Evolutionary conservation across 2,329 filamentous ascomycete genomes (phyloP), one percentile per base, ranked within the genome.

Genomic region (Exophiala phaeomuriformis): DNA sequence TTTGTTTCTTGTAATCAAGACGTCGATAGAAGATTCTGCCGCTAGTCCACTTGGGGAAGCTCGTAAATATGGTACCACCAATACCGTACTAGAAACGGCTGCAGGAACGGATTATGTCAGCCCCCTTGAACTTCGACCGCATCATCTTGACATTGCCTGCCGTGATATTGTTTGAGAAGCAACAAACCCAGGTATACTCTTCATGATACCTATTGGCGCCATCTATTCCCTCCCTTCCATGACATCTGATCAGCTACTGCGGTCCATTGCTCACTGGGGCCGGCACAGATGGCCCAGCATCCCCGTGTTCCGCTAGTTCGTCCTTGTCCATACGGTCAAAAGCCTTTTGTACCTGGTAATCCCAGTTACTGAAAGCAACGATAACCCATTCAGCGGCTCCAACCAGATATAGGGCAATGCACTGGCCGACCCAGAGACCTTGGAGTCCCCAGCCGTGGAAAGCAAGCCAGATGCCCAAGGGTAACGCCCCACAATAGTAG

Each of bases 351-450:
- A 90, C 86, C 69, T 91, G 83, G 52, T 75, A 70, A 1, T 88
- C 78, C 88, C 88, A 95, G 61, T 88, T 77, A 66, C 86, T 89
- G 68, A 83, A 76, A 1, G 81, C 83, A 29, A 95, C 86, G 64
- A 94, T 85, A 2, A 78, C 71, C 89, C 89, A 94, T 66, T 95
- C 87, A 7, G 87, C 66, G 1, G 77, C 73, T 1, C 89, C 89
- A 0, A 94, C 89, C 27, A 93, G 72, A 65, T 90, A 94, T 32
- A 95, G 69, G 0, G 86, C 86, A 56, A 88, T 82, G 64, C 86
- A 90, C 66, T 91, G 87, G 10, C 88, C 89, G 33, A 93, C 74
- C 89, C 89, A 95, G 10, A 95, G 71, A 0, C 89, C 89, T 12
- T 77, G 76, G 1, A 94, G 72, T 0, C 88, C 88, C 88, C 88